Evolutionary conservation across 2,329 filamentous ascomycete species (phyloP).

Genomic region (Neonectria sp.): DNA sequence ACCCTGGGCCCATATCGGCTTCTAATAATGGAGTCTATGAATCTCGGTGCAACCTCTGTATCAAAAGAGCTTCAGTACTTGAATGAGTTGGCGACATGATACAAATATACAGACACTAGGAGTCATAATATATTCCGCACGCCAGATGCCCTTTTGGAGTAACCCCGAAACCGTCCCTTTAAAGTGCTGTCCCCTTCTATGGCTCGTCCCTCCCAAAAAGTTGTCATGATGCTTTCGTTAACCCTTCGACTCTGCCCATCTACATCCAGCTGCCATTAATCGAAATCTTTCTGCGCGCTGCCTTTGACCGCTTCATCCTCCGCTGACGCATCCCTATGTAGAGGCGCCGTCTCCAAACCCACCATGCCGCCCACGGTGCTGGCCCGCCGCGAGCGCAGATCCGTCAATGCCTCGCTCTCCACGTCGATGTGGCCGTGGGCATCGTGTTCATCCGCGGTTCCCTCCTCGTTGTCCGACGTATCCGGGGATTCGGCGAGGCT

Average conservation of each 20-base stretch:
- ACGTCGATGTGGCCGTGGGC: slow-evolving; percentile 63
- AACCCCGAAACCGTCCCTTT: slow-evolving; percentile 9
- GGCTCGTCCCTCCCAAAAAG: slow-evolving; percentile 25
- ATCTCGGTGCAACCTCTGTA: background rate
- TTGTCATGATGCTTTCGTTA: slow-evolving; percentile 23
- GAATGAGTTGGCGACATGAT: background rate
- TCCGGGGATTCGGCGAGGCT: slow-evolving; percentile 65
- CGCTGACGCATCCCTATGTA: slow-evolving; percentile 50
- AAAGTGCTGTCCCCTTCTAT: slow-evolving; percentile 24
- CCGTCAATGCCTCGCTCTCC: slow-evolving; percentile 69
- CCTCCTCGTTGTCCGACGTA: slow-evolving; percentile 47
- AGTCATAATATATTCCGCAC: slow-evolving; percentile 4
- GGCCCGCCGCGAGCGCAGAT: slow-evolving; percentile 66
- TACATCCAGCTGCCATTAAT: slow-evolving; percentile 53
- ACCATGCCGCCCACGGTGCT: slow-evolving; percentile 67
- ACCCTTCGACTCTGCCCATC: slow-evolving; percentile 4
- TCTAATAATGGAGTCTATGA: background rate
- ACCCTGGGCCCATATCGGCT: background rate
- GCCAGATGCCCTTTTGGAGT: slow-evolving; percentile 13
- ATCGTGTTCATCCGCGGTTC: slow-evolving; percentile 59
- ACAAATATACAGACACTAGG: background rate
- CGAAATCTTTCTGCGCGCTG: slow-evolving; percentile 57
- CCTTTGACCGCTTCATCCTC: slow-evolving; percentile 40
- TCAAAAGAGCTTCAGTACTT: background rate
- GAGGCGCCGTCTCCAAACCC: slow-evolving; percentile 66